Evolutionary conservation across 2,329 filamentous ascomycete species (phyloP).

Genomic region (Pestalotiopsis sp.): DNA sequence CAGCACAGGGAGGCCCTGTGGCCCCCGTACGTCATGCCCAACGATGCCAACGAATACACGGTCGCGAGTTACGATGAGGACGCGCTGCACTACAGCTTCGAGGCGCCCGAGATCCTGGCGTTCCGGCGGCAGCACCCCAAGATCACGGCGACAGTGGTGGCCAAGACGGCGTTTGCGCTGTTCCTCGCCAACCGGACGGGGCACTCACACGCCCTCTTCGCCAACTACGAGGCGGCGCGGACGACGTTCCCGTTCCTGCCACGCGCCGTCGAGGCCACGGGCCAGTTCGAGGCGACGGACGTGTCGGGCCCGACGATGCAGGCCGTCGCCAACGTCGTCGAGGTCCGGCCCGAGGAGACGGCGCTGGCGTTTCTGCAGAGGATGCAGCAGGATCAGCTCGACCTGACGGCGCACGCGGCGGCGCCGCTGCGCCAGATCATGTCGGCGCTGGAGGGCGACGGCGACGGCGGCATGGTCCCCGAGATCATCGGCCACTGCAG

Average conservation of each 20-base stretch:
- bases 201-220: slow-evolving; percentile 19
- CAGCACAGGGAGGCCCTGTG: slow-evolving; percentile 2
- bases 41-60: slow-evolving; percentile 1
- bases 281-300: slow-evolving; percentile 17
- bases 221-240: slow-evolving; percentile 18
- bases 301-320: slow-evolving; percentile 19
- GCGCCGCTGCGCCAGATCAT: slow-evolving; percentile 18
- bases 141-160: slow-evolving; percentile 12
- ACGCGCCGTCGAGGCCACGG: slow-evolving; percentile 9
- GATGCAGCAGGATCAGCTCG: slow-evolving; percentile 16
- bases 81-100: slow-evolving; percentile 15
- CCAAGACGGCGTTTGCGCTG: slow-evolving; percentile 19
- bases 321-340: slow-evolving; percentile 16
- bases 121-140: slow-evolving; percentile 13
- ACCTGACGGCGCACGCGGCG: slow-evolving; percentile 14
- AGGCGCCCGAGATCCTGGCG: slow-evolving; percentile 12
- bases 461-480: slow-evolving; percentile 1
- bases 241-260: slow-evolving; percentile 18
- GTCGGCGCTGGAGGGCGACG: background rate
- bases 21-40: slow-evolving; percentile 9
- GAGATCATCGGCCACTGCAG: slow-evolving; percentile 14
- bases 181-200: slow-evolving; percentile 18
- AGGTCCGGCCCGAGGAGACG: slow-evolving; percentile 9
- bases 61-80: slow-evolving; percentile 8
- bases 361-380: slow-evolving; percentile 14